phyloP scores from a whole-genome alignment of 2,329 filamentous ascomycete species.

The Aspergillus pseudoglaucus region DNA sequence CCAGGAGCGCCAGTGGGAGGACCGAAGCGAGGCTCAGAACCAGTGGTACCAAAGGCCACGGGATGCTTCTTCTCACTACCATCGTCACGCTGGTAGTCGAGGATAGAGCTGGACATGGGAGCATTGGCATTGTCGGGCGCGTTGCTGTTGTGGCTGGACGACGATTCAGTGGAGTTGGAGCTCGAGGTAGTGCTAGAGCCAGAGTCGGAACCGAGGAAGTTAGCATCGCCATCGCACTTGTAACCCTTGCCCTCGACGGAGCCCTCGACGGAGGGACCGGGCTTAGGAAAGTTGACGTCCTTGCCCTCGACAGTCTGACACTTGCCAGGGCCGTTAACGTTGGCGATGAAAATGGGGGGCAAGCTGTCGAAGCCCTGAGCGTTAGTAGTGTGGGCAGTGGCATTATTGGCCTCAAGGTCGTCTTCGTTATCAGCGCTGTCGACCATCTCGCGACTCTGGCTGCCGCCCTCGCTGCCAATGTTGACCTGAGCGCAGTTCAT shows the following conservation, averaged over 20 bases:
- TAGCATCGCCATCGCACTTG: conserved; percentile 24
- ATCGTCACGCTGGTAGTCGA: too few species aligned
- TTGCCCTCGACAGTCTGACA: conserved; percentile 54
- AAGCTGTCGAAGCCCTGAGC: conserved; percentile 46
- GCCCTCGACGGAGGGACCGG: conserved; percentile 50
- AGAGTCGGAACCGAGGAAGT: conserved; percentile 19
- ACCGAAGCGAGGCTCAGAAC: conserved; percentile 2
- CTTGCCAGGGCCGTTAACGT: conserved; percentile 47
- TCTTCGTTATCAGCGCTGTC: conserved; percentile 3
- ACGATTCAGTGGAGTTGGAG: not conserved
- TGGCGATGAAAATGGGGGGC: conserved; percentile 66
- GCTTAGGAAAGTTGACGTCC: conserved; percentile 60
- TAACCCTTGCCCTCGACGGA: conserved; percentile 29
- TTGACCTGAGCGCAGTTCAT: conserved; percentile 74
- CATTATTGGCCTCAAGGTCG: not conserved
- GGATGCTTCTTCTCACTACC: too few species aligned
- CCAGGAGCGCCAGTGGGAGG: too few species aligned
- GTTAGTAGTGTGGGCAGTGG: not conserved
- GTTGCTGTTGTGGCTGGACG: not conserved
- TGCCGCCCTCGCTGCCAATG: conserved; percentile 37
- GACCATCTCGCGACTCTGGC: conserved; percentile 1
- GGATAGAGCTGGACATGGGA: too few species aligned
- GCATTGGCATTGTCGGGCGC: too few species aligned
- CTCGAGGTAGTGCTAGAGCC: not conserved
- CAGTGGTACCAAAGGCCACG: too few species aligned